Evolutionary conservation across 2,329 filamentous ascomycete species (phyloP), one percentile per base, ranked within the genome.

Genomic region (Sphaerulina populicola): DNA sequence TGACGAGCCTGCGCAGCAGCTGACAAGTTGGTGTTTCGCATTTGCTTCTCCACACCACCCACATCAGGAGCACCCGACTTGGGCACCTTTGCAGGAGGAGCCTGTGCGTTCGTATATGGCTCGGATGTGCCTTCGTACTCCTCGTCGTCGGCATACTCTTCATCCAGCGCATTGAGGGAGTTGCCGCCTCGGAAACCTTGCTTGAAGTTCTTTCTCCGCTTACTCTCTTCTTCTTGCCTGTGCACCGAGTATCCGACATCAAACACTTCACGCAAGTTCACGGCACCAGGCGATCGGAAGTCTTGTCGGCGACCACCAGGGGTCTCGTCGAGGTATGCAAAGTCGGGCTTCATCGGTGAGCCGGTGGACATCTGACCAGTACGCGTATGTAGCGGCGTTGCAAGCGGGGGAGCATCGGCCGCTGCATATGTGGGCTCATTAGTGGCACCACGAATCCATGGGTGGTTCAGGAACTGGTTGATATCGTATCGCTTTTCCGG

Each of bases 221-320:
- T 97, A 62, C 82, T 84, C 69, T 97, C 93, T 67, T 98, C 93
- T 70, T 97, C 93, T 69, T 97, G 89, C 42, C 93, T 78, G 67
- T 97, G 93, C 7, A 98, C 93, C 7, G 93, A 91, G 64, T 98
- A 98, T n/a, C 88, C 85, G 44, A 98, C 91, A 64, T 98, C 93
- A 60, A 98, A 98, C 2, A 97, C 90, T 69, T 98, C 93, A 53
- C 93, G 88, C 10, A 98, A 75, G 66, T 97, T 97, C 70, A 98
- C 85, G 2, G 88, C 90, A 45, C 90, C 93, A 0, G 93, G 93
- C 0, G 90, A 97, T 52, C 93, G 82, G 82, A 97, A 98, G 68
- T 98, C 93, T 71, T 85, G 82, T 14, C 87, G 82, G 56, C 81
- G 83, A 42, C 61, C 62, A 12, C 76, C 75, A 4, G 80, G 79